Percentiles rank a stretch among this genome's conserved stretches.
These are phyloP conservation scores for Colletotrichum trifolii DNA, from an alignment of 2,329 filamentous ascomycete species.

Conservation along the genomic window DNA sequence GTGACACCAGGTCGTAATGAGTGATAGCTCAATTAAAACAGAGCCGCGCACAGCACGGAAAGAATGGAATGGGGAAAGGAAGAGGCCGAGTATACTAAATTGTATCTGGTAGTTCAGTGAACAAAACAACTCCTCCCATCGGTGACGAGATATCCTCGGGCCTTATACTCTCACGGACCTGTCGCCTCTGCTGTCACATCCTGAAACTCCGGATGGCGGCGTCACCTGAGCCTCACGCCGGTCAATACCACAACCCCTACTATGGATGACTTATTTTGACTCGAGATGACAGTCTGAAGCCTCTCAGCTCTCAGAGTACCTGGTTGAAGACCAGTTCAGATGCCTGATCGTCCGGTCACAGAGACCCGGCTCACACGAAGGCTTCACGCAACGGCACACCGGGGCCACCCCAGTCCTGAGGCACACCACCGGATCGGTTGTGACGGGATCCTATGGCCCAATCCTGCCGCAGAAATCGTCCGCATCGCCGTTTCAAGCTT, in stretches of 20 bases:
- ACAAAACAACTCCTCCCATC: not conserved
- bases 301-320: not conserved
- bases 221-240: slow-evolving; percentile 14
- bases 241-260: not conserved
- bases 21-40: slow-evolving; percentile 10
- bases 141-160: not conserved
- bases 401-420: slow-evolving; percentile 18
- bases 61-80: slow-evolving; percentile 7
- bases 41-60: slow-evolving; percentile 35
- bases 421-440: slow-evolving; percentile 18
- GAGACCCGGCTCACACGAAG: slow-evolving; percentile 25
- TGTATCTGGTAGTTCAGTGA: not conserved
- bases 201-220: slow-evolving; percentile 35
- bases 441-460: slow-evolving; percentile 14
- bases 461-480: slow-evolving; percentile 29
- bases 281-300: slow-evolving; percentile 31
- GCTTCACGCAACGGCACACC: slow-evolving; percentile 19
- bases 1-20: slow-evolving; percentile 29
- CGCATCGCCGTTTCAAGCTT: slow-evolving; percentile 33
- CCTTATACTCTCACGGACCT: slow-evolving; percentile 10
- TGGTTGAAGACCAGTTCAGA: slow-evolving; percentile 29
- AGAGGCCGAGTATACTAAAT: not conserved
- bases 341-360: slow-evolving; percentile 35
- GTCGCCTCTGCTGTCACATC: slow-evolving; percentile 17
- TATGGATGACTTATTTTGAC: slow-evolving; percentile 23